Percentiles rank a stretch among this genome's conserved stretches.
Conservation (phyloP, 768 basidiomycete species). For the Tulasnella calospora region DNA sequence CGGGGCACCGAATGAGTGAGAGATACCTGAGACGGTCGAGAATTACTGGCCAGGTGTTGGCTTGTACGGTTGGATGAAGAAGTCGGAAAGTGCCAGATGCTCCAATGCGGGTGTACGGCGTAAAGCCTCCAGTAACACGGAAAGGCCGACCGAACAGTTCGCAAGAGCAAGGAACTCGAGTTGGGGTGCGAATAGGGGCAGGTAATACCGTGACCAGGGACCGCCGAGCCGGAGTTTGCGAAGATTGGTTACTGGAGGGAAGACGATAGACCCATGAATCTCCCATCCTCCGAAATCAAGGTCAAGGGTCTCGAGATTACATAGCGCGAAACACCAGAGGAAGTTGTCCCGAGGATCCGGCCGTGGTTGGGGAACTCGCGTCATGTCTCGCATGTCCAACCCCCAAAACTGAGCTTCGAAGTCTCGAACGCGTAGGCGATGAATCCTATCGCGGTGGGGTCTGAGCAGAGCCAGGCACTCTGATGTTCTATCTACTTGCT, state of each 20-base stretch:
- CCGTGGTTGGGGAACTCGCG: neutral
- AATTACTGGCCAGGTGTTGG: neutral
- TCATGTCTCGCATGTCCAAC: neutral
- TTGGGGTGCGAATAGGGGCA: neutral
- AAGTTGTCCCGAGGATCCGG: neutral
- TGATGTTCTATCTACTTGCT: neutral
- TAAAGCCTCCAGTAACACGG: neutral
- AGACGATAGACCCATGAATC: neutral
- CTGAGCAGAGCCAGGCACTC: neutral
- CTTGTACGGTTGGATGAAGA: neutral
- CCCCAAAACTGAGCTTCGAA: neutral
- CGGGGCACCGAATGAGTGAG: neutral
- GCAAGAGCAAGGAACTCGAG: neutral
- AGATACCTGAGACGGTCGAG: neutral
- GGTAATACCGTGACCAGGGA: neutral
- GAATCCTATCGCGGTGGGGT: neutral
- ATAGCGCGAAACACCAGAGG: neutral
- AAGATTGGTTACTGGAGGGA: neutral
- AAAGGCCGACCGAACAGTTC: neutral
- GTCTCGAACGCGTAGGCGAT: neutral
- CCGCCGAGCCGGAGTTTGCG: neutral
- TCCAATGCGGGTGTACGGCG: neutral
- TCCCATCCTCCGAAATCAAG: neutral
- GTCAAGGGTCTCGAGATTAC: neutral
- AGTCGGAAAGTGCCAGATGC: neutral